These are phyloP conservation scores for Tricholoma bakamatsutake DNA, from an alignment of 768 basidiomycete genomes.

Conservation along the genomic window DNA sequence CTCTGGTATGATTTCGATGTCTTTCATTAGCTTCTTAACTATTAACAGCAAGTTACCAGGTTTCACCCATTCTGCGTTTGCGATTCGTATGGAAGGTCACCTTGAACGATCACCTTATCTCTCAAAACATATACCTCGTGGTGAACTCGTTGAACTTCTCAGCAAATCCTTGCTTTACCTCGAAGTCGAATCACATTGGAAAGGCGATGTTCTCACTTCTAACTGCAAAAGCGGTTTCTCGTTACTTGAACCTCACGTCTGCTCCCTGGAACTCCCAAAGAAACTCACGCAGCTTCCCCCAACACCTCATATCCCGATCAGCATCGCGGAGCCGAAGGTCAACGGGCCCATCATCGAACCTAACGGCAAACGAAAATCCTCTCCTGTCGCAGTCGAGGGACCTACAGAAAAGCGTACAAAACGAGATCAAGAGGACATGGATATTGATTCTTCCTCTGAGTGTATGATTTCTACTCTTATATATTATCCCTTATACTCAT, in stretches of 20 bases:
- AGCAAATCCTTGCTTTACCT: constrained; percentile 74
- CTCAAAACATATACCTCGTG: constrained; percentile 71
- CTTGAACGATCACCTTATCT: constrained; percentile 66
- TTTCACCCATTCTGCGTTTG: constrained; percentile 77
- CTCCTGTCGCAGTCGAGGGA: constrained; percentile 38
- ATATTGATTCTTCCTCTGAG: constrained; percentile 31
- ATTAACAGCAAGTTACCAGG: constrained; percentile 34
- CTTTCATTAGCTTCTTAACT: not conserved
- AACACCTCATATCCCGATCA: constrained; percentile 5
- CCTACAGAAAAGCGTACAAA: constrained; percentile 62
- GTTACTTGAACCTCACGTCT: constrained; percentile 69
- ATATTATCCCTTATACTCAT: not conserved
- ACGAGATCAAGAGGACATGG: constrained; percentile 44
- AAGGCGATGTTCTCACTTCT: constrained; percentile 49
- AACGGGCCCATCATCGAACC: constrained; percentile 20
- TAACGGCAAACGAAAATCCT: constrained; percentile 48
- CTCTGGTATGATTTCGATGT: constrained; percentile 46
- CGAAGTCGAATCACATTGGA: constrained; percentile 84
- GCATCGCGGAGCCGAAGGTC: constrained; percentile 1
- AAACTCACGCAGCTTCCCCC: constrained; percentile 4
- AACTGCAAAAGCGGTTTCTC: constrained; percentile 71
- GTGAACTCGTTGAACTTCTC: constrained; percentile 76
- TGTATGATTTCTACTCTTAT: constrained; percentile 14
- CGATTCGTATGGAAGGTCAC: constrained; percentile 67
- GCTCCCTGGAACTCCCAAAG: constrained; percentile 40